A percentile compares a stretch with the other conserved stretches of the same genome.
phyloP scores from a whole-genome alignment of 352 stramenopile genomes.

The Blastocystis sp. region DNA sequence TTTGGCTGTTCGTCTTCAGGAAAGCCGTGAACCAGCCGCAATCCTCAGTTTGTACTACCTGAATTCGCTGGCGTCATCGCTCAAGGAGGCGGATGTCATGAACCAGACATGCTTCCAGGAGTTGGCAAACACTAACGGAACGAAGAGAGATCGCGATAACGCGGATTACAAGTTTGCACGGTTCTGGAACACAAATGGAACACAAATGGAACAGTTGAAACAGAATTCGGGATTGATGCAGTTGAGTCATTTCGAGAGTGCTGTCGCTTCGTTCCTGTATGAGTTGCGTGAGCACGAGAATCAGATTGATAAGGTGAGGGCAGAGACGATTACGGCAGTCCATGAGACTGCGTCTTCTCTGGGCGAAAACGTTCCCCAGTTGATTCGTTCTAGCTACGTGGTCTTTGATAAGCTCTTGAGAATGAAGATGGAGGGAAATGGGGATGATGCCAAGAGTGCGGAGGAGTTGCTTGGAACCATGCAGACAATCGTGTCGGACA shows the following conservation, averaged over 20 bases:
- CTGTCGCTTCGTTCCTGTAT: not conserved
- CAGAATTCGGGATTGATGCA: not conserved
- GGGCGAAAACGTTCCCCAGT: not conserved
- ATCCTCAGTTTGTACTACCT: not conserved
- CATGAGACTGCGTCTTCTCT: not conserved
- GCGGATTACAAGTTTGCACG: constrained; percentile 31
- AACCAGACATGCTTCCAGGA: constrained; percentile 24
- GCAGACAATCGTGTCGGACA: not conserved
- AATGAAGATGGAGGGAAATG: not conserved
- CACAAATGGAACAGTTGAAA: constrained; percentile 7
- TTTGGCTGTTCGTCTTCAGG: not conserved
- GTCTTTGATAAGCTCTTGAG: not conserved
- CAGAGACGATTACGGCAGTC: not conserved
- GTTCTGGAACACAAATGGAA: constrained; percentile 7
- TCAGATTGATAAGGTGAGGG: not conserved
- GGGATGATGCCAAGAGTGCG: not conserved
- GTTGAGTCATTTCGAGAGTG: not conserved
- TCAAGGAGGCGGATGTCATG: constrained; percentile 43
- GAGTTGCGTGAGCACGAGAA: not conserved
- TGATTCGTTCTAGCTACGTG: not conserved
- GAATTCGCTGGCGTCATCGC: not conserved
- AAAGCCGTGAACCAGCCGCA: not conserved
- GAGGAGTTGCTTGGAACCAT: not conserved
- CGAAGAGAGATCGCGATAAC: not conserved
- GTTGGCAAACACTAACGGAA: not conserved